A percentile compares a stretch with the other conserved stretches of the same genome.
These are phyloP conservation scores for Sarcocystis neurona DNA, from an alignment of 169 alveolate genomes.

Conservation along the genomic window DNA sequence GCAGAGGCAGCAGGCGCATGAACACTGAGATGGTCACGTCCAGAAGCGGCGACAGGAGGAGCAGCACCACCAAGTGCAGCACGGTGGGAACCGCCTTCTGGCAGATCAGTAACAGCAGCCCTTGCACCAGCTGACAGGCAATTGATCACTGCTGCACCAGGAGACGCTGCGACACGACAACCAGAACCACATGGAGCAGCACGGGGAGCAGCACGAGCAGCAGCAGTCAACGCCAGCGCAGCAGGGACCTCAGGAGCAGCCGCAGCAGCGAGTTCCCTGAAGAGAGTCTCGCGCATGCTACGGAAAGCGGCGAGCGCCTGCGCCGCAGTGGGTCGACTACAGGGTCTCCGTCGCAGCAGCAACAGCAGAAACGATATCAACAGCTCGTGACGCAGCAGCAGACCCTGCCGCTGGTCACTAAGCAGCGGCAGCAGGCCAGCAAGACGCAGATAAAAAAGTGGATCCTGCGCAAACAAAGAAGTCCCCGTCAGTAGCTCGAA, in stretches of 20 bases:
- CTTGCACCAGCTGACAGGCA: too few species aligned
- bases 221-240: background rate
- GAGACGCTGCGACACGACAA: background rate
- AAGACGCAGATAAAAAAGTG: slow-evolving; percentile 2
- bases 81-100: too few species aligned
- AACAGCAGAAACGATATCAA: background rate
- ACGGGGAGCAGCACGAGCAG: background rate
- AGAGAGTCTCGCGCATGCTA: background rate
- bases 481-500: slow-evolving; percentile 91
- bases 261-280: background rate
- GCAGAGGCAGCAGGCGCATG: slow-evolving; percentile 13
- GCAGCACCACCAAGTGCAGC: background rate
- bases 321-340: slow-evolving; percentile 31
- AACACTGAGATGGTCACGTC: background rate
- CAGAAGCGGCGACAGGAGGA: background rate
- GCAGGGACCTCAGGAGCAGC: background rate
- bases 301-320: slow-evolving; percentile 1
- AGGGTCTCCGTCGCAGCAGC: slow-evolving; percentile 9
- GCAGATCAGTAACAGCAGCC: too few species aligned
- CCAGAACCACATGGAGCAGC: background rate
- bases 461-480: slow-evolving; percentile 64
- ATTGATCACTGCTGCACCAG: background rate
- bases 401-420: slow-evolving; percentile 9
- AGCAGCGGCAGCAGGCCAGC: slow-evolving; percentile 16
- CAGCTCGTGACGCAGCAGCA: background rate